Base-by-base conservation (phyloP, 2,329 filamentous ascomycete species). In the Tolypocladium album region DNA sequence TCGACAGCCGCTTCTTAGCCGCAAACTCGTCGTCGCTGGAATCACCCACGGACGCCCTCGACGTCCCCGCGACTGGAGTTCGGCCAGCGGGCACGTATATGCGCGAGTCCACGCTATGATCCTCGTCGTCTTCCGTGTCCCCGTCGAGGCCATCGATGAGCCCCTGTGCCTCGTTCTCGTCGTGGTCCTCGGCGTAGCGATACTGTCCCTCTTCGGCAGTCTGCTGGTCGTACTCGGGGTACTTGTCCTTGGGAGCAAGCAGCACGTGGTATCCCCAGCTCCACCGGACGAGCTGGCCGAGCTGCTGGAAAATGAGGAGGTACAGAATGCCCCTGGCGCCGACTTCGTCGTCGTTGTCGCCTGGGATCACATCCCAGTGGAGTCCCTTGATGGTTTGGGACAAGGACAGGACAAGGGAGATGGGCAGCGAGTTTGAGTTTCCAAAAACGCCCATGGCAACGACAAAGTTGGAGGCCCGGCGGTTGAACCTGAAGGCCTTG, bases 221-320 rank as follows among this genome's bases (percentile, higher is more conserved):
- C 61, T 83, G 76, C 40, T 80, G 68, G 57, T 83, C 79, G 61
- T 89, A 87, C 58, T 89, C 85, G 15, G 82, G 78, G 68, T 90
- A 90, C 63, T 83, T 83, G 56, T 88, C 85, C 65, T 90, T 88
- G 22, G 93, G 91, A 22, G 92, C 92, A n/a, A 99, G 79, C 22
- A 99, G 80, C 43, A 97, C 87, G 68, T 96, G 92, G 73, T 96
- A 97, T 13, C 94, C 94, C 94, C 94, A 99, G 64, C 90, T 97
- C 94, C 94, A 99, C 61, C 94, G 85, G 24, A 99, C 87, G 34
- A 97, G 79, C 74, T 99, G 94, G 27, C 94, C 94, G 3, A 99
- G 84, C 72, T 99, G 94, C 76, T 99, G 94, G 76, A 99, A 99
- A 66, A 99, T 95, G 63, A 99, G 81, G 13, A 99, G 82, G 70